Percentiles rank a stretch among this genome's conserved stretches.
Evolutionary conservation across 2,329 filamentous ascomycete species (phyloP).

Genomic region (Mycosphaerelloides madeirae): DNA sequence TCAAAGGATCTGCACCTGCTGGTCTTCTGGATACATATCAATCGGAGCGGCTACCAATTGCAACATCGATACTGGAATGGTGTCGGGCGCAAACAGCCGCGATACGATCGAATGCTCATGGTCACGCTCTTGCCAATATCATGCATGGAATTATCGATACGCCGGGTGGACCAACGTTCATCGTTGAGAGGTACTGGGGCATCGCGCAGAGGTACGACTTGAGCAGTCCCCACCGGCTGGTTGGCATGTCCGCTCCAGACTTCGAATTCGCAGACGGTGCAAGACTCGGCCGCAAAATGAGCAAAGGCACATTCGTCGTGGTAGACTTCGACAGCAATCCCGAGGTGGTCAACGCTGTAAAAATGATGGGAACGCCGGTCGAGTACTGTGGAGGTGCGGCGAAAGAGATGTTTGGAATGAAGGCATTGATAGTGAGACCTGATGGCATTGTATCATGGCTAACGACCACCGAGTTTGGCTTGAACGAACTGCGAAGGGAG

Average conservation of each 20-base stretch:
- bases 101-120: background rate
- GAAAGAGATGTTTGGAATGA: background rate
- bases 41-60: constrained; percentile 1
- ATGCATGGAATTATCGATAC: constrained; percentile 1
- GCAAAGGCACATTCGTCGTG: background rate
- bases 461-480: too few species aligned
- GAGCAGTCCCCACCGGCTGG: background rate
- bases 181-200: background rate
- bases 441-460: constrained; percentile 1
- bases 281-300: constrained; percentile 1
- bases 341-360: background rate
- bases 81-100: constrained; percentile 1
- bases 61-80: constrained; percentile 1
- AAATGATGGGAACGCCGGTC: background rate
- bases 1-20: constrained; percentile 2
- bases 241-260: constrained; percentile 1
- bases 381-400: background rate
- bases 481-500: too few species aligned
- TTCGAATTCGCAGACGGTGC: constrained; percentile 3
- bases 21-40: constrained; percentile 6
- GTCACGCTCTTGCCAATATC: background rate
- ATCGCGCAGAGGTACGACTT: background rate
- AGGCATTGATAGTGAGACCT: background rate
- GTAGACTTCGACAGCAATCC: constrained; percentile 1
- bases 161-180: background rate